Evolutionary conservation across 1,139 yeast species (phyloP).

Genomic region (Insectozyma bohioensis): DNA sequence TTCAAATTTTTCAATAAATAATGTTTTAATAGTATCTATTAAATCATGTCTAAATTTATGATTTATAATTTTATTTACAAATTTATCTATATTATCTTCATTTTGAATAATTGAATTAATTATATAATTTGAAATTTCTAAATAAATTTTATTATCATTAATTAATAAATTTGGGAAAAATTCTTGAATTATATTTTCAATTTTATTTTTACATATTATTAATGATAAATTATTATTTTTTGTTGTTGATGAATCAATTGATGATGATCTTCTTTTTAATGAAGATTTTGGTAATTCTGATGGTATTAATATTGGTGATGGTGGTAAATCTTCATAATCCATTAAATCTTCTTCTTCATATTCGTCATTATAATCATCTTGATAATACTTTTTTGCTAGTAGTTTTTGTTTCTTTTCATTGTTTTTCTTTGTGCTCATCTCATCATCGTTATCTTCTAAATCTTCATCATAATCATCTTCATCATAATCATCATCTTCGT

Average conservation of each 20-base stretch:
- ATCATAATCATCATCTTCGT: too few species aligned
- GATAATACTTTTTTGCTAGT: too few species aligned
- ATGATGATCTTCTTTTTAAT: slow-evolving; percentile 9
- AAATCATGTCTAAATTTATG: slow-evolving; percentile 13
- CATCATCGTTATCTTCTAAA: slow-evolving; percentile 1
- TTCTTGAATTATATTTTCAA: slow-evolving; percentile 13
- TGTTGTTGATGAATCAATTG: slow-evolving; percentile 1
- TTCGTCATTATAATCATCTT: slow-evolving; percentile 3
- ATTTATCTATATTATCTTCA: slow-evolving; percentile 12
- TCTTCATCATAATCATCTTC: too few species aligned
- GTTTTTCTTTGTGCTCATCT: too few species aligned
- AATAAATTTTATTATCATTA: slow-evolving; percentile 10
- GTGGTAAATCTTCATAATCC: slow-evolving; percentile 11
- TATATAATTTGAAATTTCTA: slow-evolving; percentile 13
- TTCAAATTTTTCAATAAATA: slow-evolving; percentile 21
- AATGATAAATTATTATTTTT: slow-evolving; percentile 3
- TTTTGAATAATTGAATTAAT: slow-evolving; percentile 17
- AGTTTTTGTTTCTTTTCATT: too few species aligned
- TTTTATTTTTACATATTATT: slow-evolving; percentile 10
- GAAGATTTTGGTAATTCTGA: slow-evolving; percentile 13
- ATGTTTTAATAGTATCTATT: slow-evolving; percentile 16
- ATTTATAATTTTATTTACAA: slow-evolving; percentile 14
- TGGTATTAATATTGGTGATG: slow-evolving; percentile 14
- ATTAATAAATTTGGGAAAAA: slow-evolving; percentile 10
- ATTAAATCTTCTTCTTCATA: slow-evolving; percentile 6